Conservation (phyloP, 2,329 filamentous ascomycete genomes). For the Aphanocladium album region DNA sequence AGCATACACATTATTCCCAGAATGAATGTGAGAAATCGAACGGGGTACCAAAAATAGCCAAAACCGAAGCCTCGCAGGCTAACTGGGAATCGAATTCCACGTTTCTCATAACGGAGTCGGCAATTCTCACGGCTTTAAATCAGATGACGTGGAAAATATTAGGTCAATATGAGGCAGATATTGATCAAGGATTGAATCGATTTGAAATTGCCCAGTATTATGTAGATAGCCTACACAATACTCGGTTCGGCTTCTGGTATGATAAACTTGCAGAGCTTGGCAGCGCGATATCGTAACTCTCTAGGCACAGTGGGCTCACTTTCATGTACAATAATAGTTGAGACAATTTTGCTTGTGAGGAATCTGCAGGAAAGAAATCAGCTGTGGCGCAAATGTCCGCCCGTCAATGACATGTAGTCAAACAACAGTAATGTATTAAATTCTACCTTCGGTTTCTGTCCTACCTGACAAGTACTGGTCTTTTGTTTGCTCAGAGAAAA, state of each 20-base stretch:
- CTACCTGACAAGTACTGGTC: no score
- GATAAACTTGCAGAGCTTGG: conserved; percentile 17
- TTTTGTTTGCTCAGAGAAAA: no score
- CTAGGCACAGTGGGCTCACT: no score
- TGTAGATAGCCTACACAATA: conserved; percentile 21
- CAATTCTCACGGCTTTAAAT: conserved; percentile 22
- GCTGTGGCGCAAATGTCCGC: no score
- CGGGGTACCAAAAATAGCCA: no score
- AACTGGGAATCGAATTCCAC: not conserved
- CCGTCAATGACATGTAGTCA: no score
- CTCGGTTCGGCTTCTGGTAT: conserved; percentile 28
- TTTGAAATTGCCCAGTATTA: conserved; percentile 27
- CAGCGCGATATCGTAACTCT: not conserved
- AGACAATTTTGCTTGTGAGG: not conserved
- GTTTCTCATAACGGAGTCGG: conserved; percentile 23
- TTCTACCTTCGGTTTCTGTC: no score
- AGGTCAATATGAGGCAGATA: conserved; percentile 29
- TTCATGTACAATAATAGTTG: not conserved
- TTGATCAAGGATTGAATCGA: conserved; percentile 19
- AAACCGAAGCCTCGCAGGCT: no score
- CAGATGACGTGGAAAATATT: conserved; percentile 23
- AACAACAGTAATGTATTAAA: no score
- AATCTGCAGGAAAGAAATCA: not conserved
- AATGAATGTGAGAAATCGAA: not conserved
- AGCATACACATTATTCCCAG: not conserved